Base-by-base conservation (phyloP, 768 basidiomycete species). In the Crepidotus variabilis region DNA sequence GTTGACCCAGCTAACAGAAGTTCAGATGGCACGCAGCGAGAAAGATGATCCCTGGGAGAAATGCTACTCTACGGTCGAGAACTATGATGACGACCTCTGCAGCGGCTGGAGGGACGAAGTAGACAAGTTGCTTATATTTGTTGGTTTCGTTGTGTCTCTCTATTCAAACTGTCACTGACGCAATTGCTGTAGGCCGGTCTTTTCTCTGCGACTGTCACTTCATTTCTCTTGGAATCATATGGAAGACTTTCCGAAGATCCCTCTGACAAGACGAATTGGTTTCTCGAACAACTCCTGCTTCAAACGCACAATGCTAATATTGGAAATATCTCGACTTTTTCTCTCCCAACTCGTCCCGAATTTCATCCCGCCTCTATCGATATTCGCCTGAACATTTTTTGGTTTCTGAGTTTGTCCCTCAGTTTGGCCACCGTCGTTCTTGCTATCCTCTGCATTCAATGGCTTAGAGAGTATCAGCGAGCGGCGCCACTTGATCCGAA, bases 171-270 rank as follows among this genome's bases (percentile, higher is more conserved):
- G 43, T 33, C 24, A 21, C 36, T 22, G 1, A 13, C 2, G 0
- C 39, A 16, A 14, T 48, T 22, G 48, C 48, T 18, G n/a, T 23
- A 77, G 75, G 70, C 73, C 33, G 76, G 76, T 68, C 64, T 78
- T 10, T 78, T 78, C 60, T 74, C 75, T 21, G 69, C 74, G 3
- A 71, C 69, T 1, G 65, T 74, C 13, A 72, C 71, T 2, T 66
- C 75, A 1, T 78, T 77, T 52, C 67, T 72, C 6, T 65, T 75
- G 16, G 69, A 74, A 51, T 72, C 69, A 14, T 71, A 74, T 54
- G 62, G 67, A 33, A 57, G 63, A 28, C 65, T 78, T 10, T 54
- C 66, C n/a, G 66, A 64, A 46, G 62, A 76, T 51, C 62, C 71
- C 1, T 52, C 56, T 23, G 65, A 68, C 7, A 58, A 57, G n/a